Evolutionary conservation across 352 stramenopile genomes (phyloP).

Genomic region (Phytophthora brassicae): DNA sequence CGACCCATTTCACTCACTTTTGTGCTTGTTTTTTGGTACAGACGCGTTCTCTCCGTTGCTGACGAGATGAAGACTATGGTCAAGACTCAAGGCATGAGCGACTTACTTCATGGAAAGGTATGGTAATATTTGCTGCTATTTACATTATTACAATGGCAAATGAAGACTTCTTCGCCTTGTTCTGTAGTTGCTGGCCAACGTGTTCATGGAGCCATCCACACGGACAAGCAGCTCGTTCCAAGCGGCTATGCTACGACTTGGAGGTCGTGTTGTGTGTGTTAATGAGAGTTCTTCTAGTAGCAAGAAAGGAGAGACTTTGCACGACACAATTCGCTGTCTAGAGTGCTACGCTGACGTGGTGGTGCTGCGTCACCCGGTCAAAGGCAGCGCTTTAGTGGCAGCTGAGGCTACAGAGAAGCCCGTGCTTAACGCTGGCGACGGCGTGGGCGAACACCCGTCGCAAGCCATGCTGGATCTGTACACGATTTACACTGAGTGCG

Average conservation of each 20-base stretch:
- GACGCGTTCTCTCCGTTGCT: constrained; percentile 69
- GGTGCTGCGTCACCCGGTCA: constrained; percentile 94
- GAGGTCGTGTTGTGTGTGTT: constrained; percentile 94
- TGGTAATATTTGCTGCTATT: neutral
- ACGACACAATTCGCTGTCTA: constrained; percentile 96
- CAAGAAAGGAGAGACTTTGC: constrained; percentile 98
- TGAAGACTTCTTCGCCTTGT: neutral
- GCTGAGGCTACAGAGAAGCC: constrained; percentile 87
- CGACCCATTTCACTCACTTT: neutral
- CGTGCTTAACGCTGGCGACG: constrained; percentile 95
- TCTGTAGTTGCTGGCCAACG: constrained; percentile 90
- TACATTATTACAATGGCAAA: too few relatives aligned
- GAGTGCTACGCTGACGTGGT: constrained; percentile 96
- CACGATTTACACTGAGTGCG: constrained; percentile 93
- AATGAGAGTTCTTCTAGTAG: constrained; percentile 93
- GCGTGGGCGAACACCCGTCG: constrained; percentile 97
- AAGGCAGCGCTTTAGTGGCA: constrained; percentile 82
- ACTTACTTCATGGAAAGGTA: constrained; percentile 87
- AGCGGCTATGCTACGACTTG: constrained; percentile 96
- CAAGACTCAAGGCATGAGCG: constrained; percentile 62
- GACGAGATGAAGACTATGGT: constrained; percentile 87
- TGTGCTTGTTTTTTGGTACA: constrained; percentile 15
- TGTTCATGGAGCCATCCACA: constrained; percentile 99
- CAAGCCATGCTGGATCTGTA: constrained; percentile 99
- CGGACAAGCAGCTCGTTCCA: constrained; percentile 98